These are phyloP conservation scores for Colletotrichum incanum DNA, from an alignment of 2,329 filamentous ascomycete genomes.

Conservation along the genomic window DNA sequence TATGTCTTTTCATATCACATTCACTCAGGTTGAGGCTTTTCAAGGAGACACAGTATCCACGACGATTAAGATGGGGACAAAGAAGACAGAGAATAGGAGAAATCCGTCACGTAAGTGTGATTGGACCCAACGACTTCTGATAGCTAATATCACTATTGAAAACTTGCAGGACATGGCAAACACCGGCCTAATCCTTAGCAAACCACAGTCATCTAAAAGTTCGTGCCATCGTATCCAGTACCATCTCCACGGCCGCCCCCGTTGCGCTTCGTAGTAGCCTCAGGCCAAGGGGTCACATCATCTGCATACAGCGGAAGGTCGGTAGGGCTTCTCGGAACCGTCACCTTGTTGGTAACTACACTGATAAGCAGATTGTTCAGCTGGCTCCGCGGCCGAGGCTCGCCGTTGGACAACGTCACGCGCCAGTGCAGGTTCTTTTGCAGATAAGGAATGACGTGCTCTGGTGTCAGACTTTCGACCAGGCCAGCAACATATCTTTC, in stretches of 20 bases:
- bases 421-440: constrained; percentile 47
- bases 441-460: constrained; percentile 49
- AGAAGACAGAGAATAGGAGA: not conserved
- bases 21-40: no score
- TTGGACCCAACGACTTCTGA: not conserved
- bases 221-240: constrained; percentile 26
- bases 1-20: no score
- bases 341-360: constrained; percentile 35
- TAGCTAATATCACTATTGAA: not conserved
- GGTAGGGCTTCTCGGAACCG: constrained; percentile 14
- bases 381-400: constrained; percentile 19
- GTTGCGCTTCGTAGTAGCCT: constrained; percentile 26
- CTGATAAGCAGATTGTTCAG: constrained; percentile 29
- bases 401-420: constrained; percentile 46
- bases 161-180: not conserved
- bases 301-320: constrained; percentile 25
- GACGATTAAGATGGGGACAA: no score
- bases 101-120: not conserved
- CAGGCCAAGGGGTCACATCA: constrained; percentile 22
- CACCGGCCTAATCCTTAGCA: no score
- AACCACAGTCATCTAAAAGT: not conserved
- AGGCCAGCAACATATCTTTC: constrained; percentile 46
- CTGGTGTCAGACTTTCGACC: constrained; percentile 45
- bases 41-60: no score
- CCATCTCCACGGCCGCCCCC: constrained; percentile 29